Evolutionary conservation across 148 eudicot genomes (phyloP).

Genomic region (Rhododendron griersonianum): DNA sequence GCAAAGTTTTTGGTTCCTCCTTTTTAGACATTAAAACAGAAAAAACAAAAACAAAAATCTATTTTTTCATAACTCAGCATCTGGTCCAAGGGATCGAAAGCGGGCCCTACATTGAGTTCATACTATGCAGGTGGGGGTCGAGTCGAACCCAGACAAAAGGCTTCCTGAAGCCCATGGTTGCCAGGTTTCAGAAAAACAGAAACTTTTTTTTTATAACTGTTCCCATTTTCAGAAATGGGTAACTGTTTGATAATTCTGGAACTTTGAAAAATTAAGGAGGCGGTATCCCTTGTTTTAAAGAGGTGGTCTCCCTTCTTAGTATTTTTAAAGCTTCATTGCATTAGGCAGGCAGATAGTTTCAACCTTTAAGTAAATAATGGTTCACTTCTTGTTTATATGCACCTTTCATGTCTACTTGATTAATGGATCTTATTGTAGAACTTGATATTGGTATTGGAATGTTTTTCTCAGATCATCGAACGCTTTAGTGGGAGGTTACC

Average conservation of each 20-base stretch:
- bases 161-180: not conserved
- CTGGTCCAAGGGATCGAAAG: not conserved
- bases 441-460: not conserved
- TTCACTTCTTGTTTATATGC: not conserved
- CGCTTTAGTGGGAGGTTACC: constrained; percentile 80
- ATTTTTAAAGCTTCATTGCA: not conserved
- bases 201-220: not conserved
- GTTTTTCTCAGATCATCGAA: constrained; percentile 54
- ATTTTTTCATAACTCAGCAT: not conserved
- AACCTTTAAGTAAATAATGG: not conserved
- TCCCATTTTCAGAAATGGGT: not conserved
- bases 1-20: not conserved
- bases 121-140: not conserved
- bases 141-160: not conserved
- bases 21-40: not conserved
- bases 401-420: not conserved
- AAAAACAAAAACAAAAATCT: not conserved
- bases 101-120: not conserved
- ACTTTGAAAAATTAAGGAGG: not conserved
- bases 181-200: not conserved
- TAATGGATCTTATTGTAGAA: constrained; percentile 2
- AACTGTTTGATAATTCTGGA: not conserved
- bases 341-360: not conserved
- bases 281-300: not conserved
- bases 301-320: not conserved